Conservation (phyloP, 2,329 filamentous ascomycete genomes). For the Colletotrichum falcatum region DNA sequence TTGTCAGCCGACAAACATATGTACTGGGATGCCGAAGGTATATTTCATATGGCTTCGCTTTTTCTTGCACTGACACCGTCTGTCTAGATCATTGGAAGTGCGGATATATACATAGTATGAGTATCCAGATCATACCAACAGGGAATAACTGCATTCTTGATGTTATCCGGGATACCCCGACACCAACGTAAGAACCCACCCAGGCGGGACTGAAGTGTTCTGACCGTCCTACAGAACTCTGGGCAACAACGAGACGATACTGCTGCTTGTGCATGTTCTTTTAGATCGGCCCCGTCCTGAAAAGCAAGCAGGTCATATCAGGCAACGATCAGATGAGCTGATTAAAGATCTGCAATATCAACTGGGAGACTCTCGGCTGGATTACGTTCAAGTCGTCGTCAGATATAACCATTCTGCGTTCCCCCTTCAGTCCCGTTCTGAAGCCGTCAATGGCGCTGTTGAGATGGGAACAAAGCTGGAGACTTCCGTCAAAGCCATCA, state of each 20-base stretch:
- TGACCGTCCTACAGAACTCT: slow-evolving; percentile 52
- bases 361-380: slow-evolving; percentile 60
- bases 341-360: slow-evolving; percentile 70
- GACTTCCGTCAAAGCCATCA: slow-evolving; percentile 63
- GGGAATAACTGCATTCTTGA: slow-evolving; percentile 55
- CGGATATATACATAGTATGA: slow-evolving; percentile 63
- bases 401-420: slow-evolving; percentile 70
- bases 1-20: background rate
- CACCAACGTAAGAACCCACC: slow-evolving; percentile 53
- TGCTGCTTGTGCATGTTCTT: slow-evolving; percentile 62
- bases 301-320: slow-evolving; percentile 44
- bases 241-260: slow-evolving; percentile 56
- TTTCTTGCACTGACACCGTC: background rate
- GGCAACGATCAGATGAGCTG: slow-evolving; percentile 64
- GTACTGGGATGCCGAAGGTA: background rate
- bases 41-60: background rate
- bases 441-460: slow-evolving; percentile 50
- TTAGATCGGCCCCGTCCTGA: slow-evolving; percentile 44
- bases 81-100: slow-evolving; percentile 49
- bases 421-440: slow-evolving; percentile 48
- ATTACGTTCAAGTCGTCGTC: slow-evolving; percentile 65
- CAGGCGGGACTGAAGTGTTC: background rate
- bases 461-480: slow-evolving; percentile 62
- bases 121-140: slow-evolving; percentile 59
- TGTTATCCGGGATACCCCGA: slow-evolving; percentile 57